A percentile compares a stretch with the other conserved stretches of the same genome.
Evolutionary conservation across 768 basidiomycete genomes (phyloP).

Genomic region (Russula vinacea): DNA sequence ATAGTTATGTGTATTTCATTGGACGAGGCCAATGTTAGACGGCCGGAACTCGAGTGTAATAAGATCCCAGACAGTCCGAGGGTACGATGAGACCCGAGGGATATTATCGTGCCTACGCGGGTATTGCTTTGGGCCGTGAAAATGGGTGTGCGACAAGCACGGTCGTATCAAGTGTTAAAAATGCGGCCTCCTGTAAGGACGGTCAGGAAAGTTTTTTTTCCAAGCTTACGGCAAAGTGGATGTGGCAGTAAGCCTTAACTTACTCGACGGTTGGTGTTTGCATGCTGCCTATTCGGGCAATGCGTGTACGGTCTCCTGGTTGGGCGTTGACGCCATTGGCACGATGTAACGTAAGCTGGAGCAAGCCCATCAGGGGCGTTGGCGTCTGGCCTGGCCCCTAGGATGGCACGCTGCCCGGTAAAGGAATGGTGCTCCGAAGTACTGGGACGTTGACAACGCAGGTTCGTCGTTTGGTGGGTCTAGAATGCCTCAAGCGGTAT

Average conservation of each 20-base stretch:
- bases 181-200: not conserved
- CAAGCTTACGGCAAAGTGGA: not conserved
- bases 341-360: not conserved
- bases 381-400: not conserved
- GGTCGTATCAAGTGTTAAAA: slow-evolving; percentile 1
- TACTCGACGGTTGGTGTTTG: not conserved
- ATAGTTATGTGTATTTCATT: not conserved
- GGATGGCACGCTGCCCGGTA: not conserved
- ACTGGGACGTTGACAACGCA: not conserved
- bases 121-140: not conserved
- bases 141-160: not conserved
- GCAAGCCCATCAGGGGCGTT: not conserved
- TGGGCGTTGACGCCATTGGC: not conserved
- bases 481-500: not conserved
- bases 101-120: not conserved
- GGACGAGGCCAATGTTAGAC: not conserved
- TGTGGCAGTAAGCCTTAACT: not conserved
- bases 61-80: not conserved
- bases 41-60: not conserved
- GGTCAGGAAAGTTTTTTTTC: not conserved
- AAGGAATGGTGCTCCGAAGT: not conserved
- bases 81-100: not conserved
- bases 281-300: not conserved
- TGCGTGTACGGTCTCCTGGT: not conserved
- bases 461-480: not conserved